Conservation (phyloP, 345 rosid species). For the Nephelium lappaceum region DNA sequence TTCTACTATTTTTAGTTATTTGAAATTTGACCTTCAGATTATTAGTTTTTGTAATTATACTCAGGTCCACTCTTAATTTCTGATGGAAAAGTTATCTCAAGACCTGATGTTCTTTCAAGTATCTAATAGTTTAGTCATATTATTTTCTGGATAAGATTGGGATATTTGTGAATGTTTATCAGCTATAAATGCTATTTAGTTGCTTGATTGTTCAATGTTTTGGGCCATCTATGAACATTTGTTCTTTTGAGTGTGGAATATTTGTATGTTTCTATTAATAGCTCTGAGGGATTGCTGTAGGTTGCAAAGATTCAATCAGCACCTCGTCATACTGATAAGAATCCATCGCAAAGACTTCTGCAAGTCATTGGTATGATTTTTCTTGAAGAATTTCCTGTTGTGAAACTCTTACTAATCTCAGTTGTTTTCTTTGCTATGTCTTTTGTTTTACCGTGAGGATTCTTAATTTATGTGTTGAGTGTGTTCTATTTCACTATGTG, state of each 20-base stretch:
- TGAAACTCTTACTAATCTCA: not conserved
- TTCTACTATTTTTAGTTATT: not conserved
- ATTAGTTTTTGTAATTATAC: not conserved
- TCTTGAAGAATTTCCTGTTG: not conserved
- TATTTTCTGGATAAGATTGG: not conserved
- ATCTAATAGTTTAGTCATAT: not conserved
- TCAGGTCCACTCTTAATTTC: not conserved
- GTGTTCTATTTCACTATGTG: not conserved
- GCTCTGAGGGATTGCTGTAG: slow-evolving; percentile 39
- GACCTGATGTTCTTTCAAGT: not conserved
- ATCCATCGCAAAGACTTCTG: slow-evolving; percentile 70
- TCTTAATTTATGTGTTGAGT: not conserved
- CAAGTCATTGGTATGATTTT: slow-evolving; percentile 83
- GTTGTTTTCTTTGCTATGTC: not conserved
- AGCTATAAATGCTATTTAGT: not conserved
- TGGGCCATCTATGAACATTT: not conserved
- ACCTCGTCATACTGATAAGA: slow-evolving; percentile 61
- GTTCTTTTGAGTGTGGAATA: not conserved
- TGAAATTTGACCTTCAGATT: not conserved
- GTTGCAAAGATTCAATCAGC: slow-evolving; percentile 61
- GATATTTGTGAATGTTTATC: not conserved
- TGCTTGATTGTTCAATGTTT: slow-evolving; percentile 4
- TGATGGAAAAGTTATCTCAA: not conserved
- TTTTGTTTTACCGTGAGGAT: slow-evolving; percentile 1
- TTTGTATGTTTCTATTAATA: slow-evolving; percentile 15